phyloP scores from a whole-genome alignment of 1,284 basidiomycete species.

The Stereum hirsutum region DNA sequence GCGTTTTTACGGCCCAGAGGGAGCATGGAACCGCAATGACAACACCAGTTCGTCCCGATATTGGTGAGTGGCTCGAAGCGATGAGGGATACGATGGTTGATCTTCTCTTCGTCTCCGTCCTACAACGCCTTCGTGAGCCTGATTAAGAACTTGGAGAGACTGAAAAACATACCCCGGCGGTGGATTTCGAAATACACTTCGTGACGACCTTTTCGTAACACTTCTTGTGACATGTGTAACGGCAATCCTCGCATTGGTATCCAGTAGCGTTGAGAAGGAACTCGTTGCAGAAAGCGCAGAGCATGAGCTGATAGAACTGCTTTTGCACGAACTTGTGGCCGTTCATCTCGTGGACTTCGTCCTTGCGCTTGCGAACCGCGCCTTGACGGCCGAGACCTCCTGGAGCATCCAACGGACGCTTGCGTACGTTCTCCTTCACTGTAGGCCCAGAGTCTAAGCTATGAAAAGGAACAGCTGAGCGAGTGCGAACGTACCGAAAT shows the following conservation, averaged over 20 bases:
- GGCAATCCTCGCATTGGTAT: constrained; percentile 98
- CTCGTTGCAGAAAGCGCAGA: constrained; percentile 97
- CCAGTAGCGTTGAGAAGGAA: constrained; percentile 96
- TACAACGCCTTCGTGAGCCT: constrained; percentile 20
- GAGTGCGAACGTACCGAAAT: constrained; percentile 71
- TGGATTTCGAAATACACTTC: constrained; percentile 98
- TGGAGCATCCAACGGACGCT: constrained; percentile 84
- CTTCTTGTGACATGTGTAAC: constrained; percentile 98
- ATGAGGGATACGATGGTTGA: constrained; percentile 99
- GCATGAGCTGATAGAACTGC: constrained; percentile 98
- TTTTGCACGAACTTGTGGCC: constrained; percentile 97
- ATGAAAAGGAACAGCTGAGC: background rate
- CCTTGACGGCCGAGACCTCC: constrained; percentile 95
- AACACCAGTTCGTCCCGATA: constrained; percentile 98
- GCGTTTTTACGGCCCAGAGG: constrained; percentile 96
- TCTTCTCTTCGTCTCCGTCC: constrained; percentile 97
- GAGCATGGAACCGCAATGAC: constrained; percentile 98
- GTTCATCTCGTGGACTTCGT: constrained; percentile 98
- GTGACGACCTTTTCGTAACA: constrained; percentile 99
- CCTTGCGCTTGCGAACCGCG: constrained; percentile 95
- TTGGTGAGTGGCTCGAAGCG: constrained; percentile 97
- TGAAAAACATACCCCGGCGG: constrained; percentile 66
- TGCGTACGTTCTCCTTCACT: constrained; percentile 97
- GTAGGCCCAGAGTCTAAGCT: constrained; percentile 7
- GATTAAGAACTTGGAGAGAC: background rate